These are phyloP conservation scores for Arthrobotrys iridis DNA, from an alignment of 2,329 filamentous ascomycete genomes.

Conservation along the genomic window DNA sequence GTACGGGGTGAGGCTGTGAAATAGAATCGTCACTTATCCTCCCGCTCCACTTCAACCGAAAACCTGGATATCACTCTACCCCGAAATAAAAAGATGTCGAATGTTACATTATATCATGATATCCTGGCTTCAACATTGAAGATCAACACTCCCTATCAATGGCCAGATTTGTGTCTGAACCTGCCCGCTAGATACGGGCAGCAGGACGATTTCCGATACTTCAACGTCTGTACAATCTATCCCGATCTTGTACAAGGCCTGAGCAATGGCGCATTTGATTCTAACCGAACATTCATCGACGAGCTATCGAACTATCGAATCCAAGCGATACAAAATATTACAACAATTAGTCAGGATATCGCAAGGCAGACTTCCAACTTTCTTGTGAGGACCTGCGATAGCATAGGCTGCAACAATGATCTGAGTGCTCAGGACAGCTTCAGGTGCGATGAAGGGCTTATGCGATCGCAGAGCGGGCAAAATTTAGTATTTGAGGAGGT, in stretches of 20 bases:
- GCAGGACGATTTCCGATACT: slow-evolving; percentile 25
- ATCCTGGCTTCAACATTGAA: slow-evolving; percentile 21
- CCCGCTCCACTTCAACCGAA: too few species aligned
- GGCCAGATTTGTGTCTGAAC: slow-evolving; percentile 33
- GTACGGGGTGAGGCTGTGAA: not conserved
- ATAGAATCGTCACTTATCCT: not conserved
- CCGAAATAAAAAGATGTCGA: not conserved
- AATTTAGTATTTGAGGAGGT: slow-evolving; percentile 11
- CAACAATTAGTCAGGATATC: slow-evolving; percentile 30
- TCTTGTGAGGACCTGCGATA: slow-evolving; percentile 17
- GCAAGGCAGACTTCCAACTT: slow-evolving; percentile 17
- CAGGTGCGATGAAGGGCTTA: slow-evolving; percentile 3
- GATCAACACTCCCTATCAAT: slow-evolving; percentile 23
- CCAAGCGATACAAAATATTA: slow-evolving; percentile 8
- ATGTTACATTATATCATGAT: slow-evolving; percentile 21
- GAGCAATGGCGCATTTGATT: slow-evolving; percentile 11
- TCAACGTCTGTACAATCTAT: slow-evolving; percentile 46
- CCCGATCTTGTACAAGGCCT: slow-evolving; percentile 33
- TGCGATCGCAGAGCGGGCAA: slow-evolving; percentile 11
- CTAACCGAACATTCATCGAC: slow-evolving; percentile 37
- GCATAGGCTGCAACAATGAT: slow-evolving; percentile 38
- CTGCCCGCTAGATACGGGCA: slow-evolving; percentile 13
- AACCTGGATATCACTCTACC: too few species aligned
- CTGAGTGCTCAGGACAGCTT: not conserved
- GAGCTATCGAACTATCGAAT: slow-evolving; percentile 34